Conservation (phyloP, 2,329 filamentous ascomycete genomes). For the Ambrosiella cleistominuta region DNA sequence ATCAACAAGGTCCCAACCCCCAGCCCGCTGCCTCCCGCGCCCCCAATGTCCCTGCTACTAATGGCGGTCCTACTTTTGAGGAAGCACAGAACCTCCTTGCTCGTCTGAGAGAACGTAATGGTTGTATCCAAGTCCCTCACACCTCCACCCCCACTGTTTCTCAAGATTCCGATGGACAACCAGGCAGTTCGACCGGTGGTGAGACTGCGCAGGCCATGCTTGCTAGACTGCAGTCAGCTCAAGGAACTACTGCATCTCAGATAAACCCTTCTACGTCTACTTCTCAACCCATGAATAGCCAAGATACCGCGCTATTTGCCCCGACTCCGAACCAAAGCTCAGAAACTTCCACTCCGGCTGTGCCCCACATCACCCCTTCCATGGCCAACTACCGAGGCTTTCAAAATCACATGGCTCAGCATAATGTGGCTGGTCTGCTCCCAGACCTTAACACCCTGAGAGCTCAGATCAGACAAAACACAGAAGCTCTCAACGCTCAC, state of each 20-base stretch:
- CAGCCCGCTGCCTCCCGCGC: background rate
- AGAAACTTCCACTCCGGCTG: no score
- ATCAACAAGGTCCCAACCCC: constrained; percentile 5
- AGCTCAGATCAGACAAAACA: constrained; percentile 16
- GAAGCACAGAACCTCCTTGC: background rate
- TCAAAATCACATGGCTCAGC: background rate
- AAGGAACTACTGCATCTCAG: background rate
- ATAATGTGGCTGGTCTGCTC: background rate
- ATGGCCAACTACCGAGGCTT: background rate
- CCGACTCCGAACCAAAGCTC: no score
- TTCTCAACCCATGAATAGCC: background rate
- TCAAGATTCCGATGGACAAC: background rate
- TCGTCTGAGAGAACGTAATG: background rate
- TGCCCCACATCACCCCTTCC: background rate
- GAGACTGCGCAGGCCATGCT: background rate
- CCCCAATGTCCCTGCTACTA: background rate
- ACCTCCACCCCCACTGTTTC: background rate
- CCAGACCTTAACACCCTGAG: constrained; percentile 14
- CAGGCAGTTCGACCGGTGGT: background rate
- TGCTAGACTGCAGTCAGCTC: background rate
- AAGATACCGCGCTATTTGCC: background rate
- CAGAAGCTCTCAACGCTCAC: constrained; percentile 12
- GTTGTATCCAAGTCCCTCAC: background rate
- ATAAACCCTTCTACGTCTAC: background rate
- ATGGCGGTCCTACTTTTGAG: background rate